Base-by-base conservation (phyloP, 306 rosid species). In the Dryas alaskensis region DNA sequence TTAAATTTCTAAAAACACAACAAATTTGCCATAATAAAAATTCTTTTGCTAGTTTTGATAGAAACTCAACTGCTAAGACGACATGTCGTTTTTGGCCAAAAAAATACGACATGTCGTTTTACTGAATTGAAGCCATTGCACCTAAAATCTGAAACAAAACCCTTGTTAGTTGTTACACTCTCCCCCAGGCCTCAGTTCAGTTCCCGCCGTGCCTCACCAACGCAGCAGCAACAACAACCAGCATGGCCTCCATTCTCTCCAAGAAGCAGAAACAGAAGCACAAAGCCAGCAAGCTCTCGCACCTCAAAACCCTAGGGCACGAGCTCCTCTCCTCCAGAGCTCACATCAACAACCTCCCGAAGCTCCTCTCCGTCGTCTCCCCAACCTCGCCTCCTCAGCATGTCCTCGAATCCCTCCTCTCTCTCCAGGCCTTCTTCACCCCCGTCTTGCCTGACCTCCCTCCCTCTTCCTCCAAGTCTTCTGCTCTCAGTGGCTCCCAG, bases 321-420 rank as follows among this genome's bases (percentile, higher is more conserved):
- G 78, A 92, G 73, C 88, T 94, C 3, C 99, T 91, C 72, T 84
- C 97, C 1, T 91, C 93, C 25, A 75, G 95, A 8, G 72, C 71
- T 25, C 89, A 94, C 84, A 81, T 88, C 81, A 91, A 94, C 87
- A 91, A 94, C 78, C 98, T 94, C 67, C 97, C 97, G 31, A 67
- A 82, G 3, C 96, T 94, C 17, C 90, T 91, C 74, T 76, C 84
- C 17, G 81, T 52, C 83, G 81, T 94, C 58, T 78, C 90, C 70
- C 86, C 99, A 4, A 54, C 96, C 79, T 83, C 91, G 10, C 92
- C 90, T 43, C 94, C 98, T 50, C 94, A 83, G 53, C 65, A 65
- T 40, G 79, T 82, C 58, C 86, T 94, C 72, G 97, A 92, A 70
- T 84, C 97, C 8, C 90, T 94, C 40, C 92, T 94, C 75, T 86